A percentile compares a stretch with the other conserved stretches of the same genome.
Conservation (phyloP, 2,329 filamentous ascomycete genomes). For the Pseudogymnoascus sp. region DNA sequence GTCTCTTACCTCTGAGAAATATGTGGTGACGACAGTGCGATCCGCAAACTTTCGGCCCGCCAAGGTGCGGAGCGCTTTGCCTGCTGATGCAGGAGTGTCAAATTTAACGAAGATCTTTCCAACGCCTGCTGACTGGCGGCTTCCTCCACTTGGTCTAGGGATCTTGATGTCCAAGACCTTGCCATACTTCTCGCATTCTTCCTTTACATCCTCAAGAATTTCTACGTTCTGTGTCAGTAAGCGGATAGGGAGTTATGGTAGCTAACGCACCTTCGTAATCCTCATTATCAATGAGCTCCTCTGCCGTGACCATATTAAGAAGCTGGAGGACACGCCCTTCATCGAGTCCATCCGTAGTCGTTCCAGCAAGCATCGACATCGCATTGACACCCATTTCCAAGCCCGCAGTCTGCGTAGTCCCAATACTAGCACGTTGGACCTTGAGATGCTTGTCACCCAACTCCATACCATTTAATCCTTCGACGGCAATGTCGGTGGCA, state of each 20-base stretch:
- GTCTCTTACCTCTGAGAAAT: conserved; percentile 74
- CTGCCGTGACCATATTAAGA: conserved; percentile 96
- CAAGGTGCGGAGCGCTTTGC: conserved; percentile 78
- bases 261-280: conserved; percentile 75
- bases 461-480: conserved; percentile 88
- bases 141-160: conserved; percentile 74
- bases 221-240: conserved; percentile 49
- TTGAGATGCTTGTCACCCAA: conserved; percentile 79
- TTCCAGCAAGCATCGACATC: conserved; percentile 95
- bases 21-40: conserved; percentile 91
- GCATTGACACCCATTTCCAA: conserved; percentile 95
- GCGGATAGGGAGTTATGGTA: not conserved
- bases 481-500: conserved; percentile 75
- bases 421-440: conserved; percentile 83
- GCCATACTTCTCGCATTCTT: conserved; percentile 91
- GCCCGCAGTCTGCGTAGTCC: conserved; percentile 83
- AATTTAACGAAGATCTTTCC: conserved; percentile 99
- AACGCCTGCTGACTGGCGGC: conserved; percentile 76
- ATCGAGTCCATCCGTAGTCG: conserved; percentile 69
- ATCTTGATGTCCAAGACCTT: conserved; percentile 83
- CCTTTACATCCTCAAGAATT: conserved; percentile 89
- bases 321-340: conserved; percentile 80
- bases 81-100: conserved; percentile 65
- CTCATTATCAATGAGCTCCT: conserved; percentile 87
- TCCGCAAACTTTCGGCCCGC: conserved; percentile 95